phyloP scores from a whole-genome alignment of 768 basidiomycete genomes.

The Lenzites betulinus region DNA sequence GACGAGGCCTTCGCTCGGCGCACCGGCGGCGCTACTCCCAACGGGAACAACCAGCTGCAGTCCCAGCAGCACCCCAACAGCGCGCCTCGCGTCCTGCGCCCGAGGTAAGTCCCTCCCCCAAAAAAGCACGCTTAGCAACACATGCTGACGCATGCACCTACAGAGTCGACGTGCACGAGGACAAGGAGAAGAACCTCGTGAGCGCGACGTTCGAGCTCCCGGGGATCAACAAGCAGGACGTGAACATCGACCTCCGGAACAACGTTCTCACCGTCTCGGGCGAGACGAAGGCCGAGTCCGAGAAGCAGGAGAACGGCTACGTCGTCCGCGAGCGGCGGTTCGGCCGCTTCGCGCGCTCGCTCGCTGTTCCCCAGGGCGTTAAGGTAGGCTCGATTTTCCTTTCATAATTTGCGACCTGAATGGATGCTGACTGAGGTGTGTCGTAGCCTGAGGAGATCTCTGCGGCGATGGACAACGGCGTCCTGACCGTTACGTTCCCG shows the following conservation, averaged over 20 bases:
- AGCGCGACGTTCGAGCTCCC: conserved; percentile 62
- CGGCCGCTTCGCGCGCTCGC: conserved; percentile 33
- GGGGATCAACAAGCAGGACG: conserved; percentile 51
- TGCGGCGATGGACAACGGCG: conserved; percentile 33
- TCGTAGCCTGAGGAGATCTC: conserved; percentile 31
- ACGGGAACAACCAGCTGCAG: conserved; percentile 14
- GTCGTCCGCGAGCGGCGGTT: conserved; percentile 35
- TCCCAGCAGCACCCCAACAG: conserved; percentile 7
- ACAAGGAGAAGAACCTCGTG: conserved; percentile 46
- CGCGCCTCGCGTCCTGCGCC: conserved; percentile 19
- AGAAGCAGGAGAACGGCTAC: conserved; percentile 40
- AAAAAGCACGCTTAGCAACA: not conserved
- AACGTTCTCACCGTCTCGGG: conserved; percentile 54
- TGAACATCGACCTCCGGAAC: conserved; percentile 53
- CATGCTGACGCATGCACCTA: not conserved
- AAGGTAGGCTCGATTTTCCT: conserved; percentile 16
- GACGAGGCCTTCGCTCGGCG: conserved; percentile 41
- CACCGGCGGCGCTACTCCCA: conserved; percentile 1
- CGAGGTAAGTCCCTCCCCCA: conserved; percentile 9
- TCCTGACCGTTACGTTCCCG: conserved; percentile 34
- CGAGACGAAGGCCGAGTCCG: conserved; percentile 38
- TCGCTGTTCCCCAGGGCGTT: conserved; percentile 19
- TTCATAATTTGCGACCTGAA: too few relatives aligned
- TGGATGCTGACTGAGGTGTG: not conserved
- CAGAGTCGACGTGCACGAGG: conserved; percentile 61